Evolutionary conservation across 169 alveolate species (phyloP).

Genomic region (Pseudocohnilembus persalinus): DNA sequence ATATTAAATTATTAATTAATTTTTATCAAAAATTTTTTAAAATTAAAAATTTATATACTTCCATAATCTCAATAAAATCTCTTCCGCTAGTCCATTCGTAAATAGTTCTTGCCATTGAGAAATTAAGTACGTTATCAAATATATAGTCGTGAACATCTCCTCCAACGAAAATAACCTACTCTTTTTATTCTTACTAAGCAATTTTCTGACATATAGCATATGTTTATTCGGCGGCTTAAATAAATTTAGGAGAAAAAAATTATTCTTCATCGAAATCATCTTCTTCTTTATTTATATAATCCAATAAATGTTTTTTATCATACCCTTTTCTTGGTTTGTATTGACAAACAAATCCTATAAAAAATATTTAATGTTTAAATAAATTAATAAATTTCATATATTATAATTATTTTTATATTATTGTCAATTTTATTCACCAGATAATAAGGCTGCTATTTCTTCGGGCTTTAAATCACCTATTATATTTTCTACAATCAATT

Average conservation of each 20-base stretch:
- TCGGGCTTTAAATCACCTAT: constrained; percentile 26
- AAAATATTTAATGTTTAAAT: neutral
- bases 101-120: constrained; percentile 35
- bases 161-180: constrained; percentile 5
- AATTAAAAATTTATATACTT: constrained; percentile 14
- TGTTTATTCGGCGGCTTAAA: neutral
- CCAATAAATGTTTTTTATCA: neutral
- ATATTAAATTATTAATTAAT: too few relatives aligned
- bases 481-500: constrained; percentile 24
- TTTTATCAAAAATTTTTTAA: too few relatives aligned
- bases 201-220: neutral
- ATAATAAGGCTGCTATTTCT: constrained; percentile 34
- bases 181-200: neutral
- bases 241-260: neutral
- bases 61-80: constrained; percentile 49
- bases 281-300: constrained; percentile 1
- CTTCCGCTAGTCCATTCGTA: constrained; percentile 59
- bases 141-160: constrained; percentile 11
- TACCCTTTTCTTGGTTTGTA: neutral
- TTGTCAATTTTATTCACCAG: constrained; percentile 18
- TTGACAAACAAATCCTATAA: constrained; percentile 1
- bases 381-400: neutral
- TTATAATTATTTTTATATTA: constrained; percentile 3
- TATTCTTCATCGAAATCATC: constrained; percentile 12
- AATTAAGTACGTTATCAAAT: constrained; percentile 27